phyloP scores from a whole-genome alignment of 768 basidiomycete species.

The Pisolithus tinctorius region DNA sequence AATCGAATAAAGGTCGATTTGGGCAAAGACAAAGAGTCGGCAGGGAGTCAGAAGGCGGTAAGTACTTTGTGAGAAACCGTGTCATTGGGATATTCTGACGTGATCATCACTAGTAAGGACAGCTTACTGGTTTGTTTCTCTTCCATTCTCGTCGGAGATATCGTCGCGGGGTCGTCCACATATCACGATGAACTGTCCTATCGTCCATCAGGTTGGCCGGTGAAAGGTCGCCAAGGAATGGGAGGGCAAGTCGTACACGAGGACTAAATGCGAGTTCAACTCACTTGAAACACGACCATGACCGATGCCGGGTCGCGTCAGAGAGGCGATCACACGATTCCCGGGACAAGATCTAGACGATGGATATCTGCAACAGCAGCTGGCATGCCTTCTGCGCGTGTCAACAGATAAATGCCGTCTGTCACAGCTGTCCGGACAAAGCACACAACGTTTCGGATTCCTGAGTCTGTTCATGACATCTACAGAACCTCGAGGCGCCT shows the following conservation, averaged over 20 bases:
- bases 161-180: slow-evolving; percentile 21
- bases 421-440: neutral
- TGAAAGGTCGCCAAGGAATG: neutral
- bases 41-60: slow-evolving; percentile 40
- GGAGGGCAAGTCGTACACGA: slow-evolving; percentile 20
- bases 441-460: too few species aligned
- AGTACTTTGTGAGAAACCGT: slow-evolving; percentile 29
- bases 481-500: neutral
- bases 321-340: slow-evolving; percentile 14
- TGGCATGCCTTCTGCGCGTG: slow-evolving; percentile 23
- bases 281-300: slow-evolving; percentile 23
- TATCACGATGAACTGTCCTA: slow-evolving; percentile 11
- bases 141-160: slow-evolving; percentile 38
- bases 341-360: slow-evolving; percentile 12
- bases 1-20: slow-evolving; percentile 39
- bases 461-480: neutral
- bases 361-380: slow-evolving; percentile 1
- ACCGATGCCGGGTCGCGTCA: slow-evolving; percentile 5
- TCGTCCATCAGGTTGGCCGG: slow-evolving; percentile 11
- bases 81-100: slow-evolving; percentile 7
- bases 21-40: slow-evolving; percentile 38
- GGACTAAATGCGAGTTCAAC: slow-evolving; percentile 20
- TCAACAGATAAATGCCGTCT: slow-evolving; percentile 1
- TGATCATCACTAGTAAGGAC: slow-evolving; percentile 3
- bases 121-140: slow-evolving; percentile 33